Percentiles rank a stretch among this genome's conserved stretches.
These are phyloP conservation scores for Coccinonectria pachysandricola DNA, from an alignment of 2,329 filamentous ascomycete species.

Conservation along the genomic window DNA sequence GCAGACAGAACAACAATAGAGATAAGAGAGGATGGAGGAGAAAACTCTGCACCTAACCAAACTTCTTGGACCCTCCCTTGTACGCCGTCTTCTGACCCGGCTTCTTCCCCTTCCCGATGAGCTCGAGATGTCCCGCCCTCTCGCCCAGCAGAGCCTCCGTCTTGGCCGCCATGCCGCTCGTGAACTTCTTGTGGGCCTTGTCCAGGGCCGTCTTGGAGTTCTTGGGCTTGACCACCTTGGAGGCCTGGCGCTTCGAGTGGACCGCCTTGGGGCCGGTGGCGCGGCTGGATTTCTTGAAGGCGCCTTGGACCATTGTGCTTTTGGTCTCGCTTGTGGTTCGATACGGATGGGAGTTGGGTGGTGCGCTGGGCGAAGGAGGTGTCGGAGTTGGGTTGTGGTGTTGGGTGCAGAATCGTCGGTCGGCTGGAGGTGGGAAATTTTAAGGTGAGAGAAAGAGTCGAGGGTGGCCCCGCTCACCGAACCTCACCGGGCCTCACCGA, in stretches of 20 bases:
- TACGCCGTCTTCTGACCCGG: slow-evolving; percentile 27
- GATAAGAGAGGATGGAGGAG: too few relatives aligned
- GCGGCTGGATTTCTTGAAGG: slow-evolving; percentile 36
- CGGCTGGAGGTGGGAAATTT: too few relatives aligned
- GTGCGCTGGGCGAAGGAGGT: too few relatives aligned
- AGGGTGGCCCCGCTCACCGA: too few relatives aligned
- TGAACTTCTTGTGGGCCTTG: slow-evolving; percentile 45
- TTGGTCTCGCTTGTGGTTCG: too few relatives aligned
- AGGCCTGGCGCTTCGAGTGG: slow-evolving; percentile 32
- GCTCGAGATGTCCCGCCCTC: slow-evolving; percentile 48
- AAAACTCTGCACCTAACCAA: too few relatives aligned
- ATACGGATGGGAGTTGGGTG: too few relatives aligned
- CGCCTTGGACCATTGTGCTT: slow-evolving; percentile 43
- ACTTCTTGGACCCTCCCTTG: slow-evolving; percentile 44
- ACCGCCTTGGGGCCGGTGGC: slow-evolving; percentile 30
- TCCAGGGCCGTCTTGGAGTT: slow-evolving; percentile 36
- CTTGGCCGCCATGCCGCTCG: slow-evolving; percentile 41
- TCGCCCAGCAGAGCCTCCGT: slow-evolving; percentile 50
- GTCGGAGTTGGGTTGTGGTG: too few relatives aligned
- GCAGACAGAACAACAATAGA: too few relatives aligned
- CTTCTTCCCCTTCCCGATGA: slow-evolving; percentile 48
- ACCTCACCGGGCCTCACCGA: too few relatives aligned
- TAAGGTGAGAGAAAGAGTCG: too few relatives aligned
- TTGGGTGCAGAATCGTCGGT: too few relatives aligned
- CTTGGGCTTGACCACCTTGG: slow-evolving; percentile 40